Evolutionary conservation across 2,329 filamentous ascomycete species (phyloP), one percentile per base, ranked within the genome.

Genomic region (Calonectria naviculata): DNA sequence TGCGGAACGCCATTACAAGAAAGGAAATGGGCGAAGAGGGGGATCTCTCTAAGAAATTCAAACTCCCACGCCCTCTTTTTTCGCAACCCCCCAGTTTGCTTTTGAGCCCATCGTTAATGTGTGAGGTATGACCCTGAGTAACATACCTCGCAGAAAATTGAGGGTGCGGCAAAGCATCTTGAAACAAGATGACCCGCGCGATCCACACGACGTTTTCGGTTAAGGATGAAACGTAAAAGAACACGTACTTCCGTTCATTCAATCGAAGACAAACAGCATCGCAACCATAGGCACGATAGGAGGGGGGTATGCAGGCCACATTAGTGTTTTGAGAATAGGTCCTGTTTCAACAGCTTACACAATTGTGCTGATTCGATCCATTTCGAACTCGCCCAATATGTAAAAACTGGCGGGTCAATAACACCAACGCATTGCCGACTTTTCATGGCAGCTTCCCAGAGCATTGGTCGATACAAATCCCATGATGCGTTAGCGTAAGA

Each of bases 161-260:
- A 58, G 36, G 52, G 52, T 58, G 52, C 52, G 52, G 52, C 52
- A 58, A 36, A 58, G 21, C 13, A 58, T 38, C 52, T 26, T 58
- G 52, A 58, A 58, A 58, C 52, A 58, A 26, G 34, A 58, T 24
- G 31, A 58, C 38, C 52, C 21, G 52, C 21, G 52, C 52, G 34
- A 38, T 58, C 52, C 52, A 58, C 52, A 58, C 17, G 13, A 36
- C 31, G 21, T 38, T 36, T 36, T 38, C 13, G 34, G 52, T 34
- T 21, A 38, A 38, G 21, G 1, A 75, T 73, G 52, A 58, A 58
- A 58, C 52, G 36, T 58, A 38, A 58, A 58, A 58, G 34, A 26
- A 58, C 21, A 58, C 31, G 31, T 38, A 24, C 13, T 38, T 26
- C 5, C 24, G n/a, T 26, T 24, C 31, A 24, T 36, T 4, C 34